These are phyloP conservation scores for Lyophyllum atratum DNA, from an alignment of 768 basidiomycete genomes.

Conservation along the genomic window DNA sequence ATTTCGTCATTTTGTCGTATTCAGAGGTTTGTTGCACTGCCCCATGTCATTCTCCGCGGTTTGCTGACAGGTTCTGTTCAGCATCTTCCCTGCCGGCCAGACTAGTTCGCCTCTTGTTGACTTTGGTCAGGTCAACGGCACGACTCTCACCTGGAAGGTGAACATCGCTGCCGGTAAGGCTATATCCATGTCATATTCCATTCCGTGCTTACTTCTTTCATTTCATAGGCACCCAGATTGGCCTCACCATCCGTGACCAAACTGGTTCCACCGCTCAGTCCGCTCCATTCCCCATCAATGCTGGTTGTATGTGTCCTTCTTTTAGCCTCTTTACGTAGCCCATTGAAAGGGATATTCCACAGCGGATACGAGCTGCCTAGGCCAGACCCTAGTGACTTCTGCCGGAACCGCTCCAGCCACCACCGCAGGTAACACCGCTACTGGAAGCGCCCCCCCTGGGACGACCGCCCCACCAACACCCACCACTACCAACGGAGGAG, in stretches of 20 bases:
- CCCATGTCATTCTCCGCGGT: too few species aligned
- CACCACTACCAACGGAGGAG: constrained; percentile 6
- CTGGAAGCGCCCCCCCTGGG: constrained; percentile 12
- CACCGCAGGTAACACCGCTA: constrained; percentile 16
- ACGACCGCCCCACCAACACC: constrained; percentile 12
- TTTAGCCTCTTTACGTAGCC: neutral
- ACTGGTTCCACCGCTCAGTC: constrained; percentile 52
- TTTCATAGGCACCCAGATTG: constrained; percentile 55
- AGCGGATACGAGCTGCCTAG: constrained; percentile 40
- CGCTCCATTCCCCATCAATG: constrained; percentile 50
- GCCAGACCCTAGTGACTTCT: constrained; percentile 18
- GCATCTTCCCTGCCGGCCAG: constrained; percentile 54
- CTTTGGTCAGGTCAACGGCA: constrained; percentile 42
- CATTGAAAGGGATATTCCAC: constrained; percentile 13
- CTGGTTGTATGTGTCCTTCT: constrained; percentile 46
- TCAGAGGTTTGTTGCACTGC: constrained; percentile 39
- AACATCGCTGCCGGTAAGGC: constrained; percentile 49
- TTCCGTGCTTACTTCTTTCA: constrained; percentile 2
- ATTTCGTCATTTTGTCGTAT: neutral
- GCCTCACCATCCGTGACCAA: constrained; percentile 61
- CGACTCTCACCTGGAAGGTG: constrained; percentile 53
- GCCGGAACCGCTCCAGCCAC: constrained; percentile 6
- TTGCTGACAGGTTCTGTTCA: constrained; percentile 24
- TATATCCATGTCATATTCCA: neutral
- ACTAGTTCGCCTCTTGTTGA: constrained; percentile 42